Percentiles rank a stretch among this genome's conserved stretches.
These are phyloP conservation scores for Gossypium schwendimanii DNA, from an alignment of 441 rosid species.

Conservation along the genomic window DNA sequence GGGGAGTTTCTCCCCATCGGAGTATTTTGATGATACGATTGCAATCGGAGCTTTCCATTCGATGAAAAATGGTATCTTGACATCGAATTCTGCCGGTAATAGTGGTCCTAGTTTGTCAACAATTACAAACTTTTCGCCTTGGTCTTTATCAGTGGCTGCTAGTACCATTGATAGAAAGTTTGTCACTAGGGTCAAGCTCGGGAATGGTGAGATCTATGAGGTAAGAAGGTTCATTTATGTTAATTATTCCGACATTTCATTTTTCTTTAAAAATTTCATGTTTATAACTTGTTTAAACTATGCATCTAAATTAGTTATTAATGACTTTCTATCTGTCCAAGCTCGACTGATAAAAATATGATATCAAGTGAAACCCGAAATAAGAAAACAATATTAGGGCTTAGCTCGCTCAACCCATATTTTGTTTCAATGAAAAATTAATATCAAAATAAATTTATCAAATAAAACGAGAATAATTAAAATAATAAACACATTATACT, in stretches of 20 bases:
- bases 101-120: conserved; percentile 36
- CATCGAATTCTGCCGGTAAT: conserved; percentile 57
- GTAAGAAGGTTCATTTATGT: neutral
- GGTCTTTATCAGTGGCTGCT: conserved; percentile 22
- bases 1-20: neutral
- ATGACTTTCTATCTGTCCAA: too few relatives aligned
- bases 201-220: conserved; percentile 20
- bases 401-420: too few relatives aligned
- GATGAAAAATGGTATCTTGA: conserved; percentile 38
- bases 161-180: conserved; percentile 20
- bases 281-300: too few relatives aligned
- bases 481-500: too few relatives aligned
- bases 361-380: too few relatives aligned
- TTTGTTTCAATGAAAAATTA: too few relatives aligned
- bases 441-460: too few relatives aligned
- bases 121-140: conserved; percentile 34
- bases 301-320: fast-evolving
- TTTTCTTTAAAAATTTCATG: too few relatives aligned
- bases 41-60: conserved; percentile 32
- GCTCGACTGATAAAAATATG: too few relatives aligned
- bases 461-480: too few relatives aligned
- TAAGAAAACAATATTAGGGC: too few relatives aligned
- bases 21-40: neutral
- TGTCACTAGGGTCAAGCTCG: conserved; percentile 17
- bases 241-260: neutral